Conservation (phyloP, 2,329 filamentous ascomycete species). For the Aspergillus tubingensis region DNA sequence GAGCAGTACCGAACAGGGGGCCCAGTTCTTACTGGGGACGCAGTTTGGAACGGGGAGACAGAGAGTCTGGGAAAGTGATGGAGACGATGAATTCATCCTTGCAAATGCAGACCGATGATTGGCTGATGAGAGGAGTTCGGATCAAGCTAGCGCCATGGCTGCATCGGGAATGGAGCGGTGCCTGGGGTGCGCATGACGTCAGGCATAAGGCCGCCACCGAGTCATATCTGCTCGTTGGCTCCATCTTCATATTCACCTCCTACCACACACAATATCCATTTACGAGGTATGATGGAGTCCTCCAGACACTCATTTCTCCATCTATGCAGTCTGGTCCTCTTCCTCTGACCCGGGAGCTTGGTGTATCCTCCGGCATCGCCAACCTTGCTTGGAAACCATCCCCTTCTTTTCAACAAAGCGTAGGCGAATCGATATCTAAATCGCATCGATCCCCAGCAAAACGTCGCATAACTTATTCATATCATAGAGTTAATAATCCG, state of each 20-base stretch:
- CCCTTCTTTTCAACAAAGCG: too few relatives aligned
- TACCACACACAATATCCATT: neutral
- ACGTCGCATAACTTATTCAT: too few relatives aligned
- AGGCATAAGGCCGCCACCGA: neutral
- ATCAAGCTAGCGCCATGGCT: neutral
- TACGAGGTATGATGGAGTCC: too few relatives aligned
- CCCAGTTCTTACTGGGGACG: neutral
- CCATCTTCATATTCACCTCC: too few relatives aligned
- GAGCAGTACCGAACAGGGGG: neutral
- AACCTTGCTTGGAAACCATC: too few relatives aligned
- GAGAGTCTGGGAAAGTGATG: neutral
- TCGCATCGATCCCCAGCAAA: too few relatives aligned
- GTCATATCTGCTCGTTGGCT: neutral
- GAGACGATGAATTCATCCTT: conserved; percentile 2
- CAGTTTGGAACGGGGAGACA: too few relatives aligned
- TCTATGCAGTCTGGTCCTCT: too few relatives aligned
- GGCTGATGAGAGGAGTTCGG: neutral
- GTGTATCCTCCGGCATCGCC: too few relatives aligned
- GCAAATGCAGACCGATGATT: neutral
- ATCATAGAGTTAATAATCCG: neutral
- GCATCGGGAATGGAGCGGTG: neutral
- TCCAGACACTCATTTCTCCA: too few relatives aligned
- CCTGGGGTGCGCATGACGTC: conserved; percentile 1
- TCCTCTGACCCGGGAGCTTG: too few relatives aligned
- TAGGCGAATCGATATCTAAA: too few relatives aligned